phyloP scores from a whole-genome alignment of 2,329 filamentous ascomycete genomes.

The Pseudogymnoascus sp. region DNA sequence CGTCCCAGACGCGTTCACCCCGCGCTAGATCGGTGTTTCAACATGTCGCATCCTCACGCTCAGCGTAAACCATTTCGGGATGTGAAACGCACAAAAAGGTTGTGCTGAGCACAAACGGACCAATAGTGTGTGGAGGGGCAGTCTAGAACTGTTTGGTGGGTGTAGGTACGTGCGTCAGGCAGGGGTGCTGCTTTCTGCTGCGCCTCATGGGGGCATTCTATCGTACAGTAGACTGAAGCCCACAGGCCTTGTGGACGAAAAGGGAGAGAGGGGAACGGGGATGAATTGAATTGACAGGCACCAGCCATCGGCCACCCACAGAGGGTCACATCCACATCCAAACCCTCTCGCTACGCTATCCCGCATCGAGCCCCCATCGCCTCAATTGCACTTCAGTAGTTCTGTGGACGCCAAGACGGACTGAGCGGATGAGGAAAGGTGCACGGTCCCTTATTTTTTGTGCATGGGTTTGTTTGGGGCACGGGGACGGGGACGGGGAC shows the following conservation, averaged over 20 bases:
- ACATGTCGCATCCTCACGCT: not conserved
- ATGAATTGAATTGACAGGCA: not conserved
- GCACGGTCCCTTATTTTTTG: too few species aligned
- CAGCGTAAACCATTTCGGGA: not conserved
- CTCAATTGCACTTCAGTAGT: too few species aligned
- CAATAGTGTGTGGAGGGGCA: not conserved
- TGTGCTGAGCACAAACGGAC: not conserved
- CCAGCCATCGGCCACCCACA: too few species aligned
- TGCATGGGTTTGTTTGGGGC: too few species aligned
- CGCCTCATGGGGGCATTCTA: constrained; percentile 1
- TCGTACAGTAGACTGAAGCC: not conserved
- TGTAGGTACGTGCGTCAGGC: not conserved
- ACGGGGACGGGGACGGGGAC: too few species aligned
- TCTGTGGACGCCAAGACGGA: too few species aligned
- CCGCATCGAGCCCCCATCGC: too few species aligned
- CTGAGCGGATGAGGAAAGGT: too few species aligned
- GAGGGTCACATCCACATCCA: too few species aligned
- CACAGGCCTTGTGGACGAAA: not conserved
- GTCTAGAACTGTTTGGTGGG: not conserved
- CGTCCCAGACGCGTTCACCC: not conserved
- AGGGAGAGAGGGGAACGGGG: not conserved
- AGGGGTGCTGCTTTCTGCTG: not conserved
- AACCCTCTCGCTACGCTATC: too few species aligned
- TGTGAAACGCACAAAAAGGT: not conserved
- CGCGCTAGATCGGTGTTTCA: not conserved